A percentile compares a stretch with the other conserved stretches of the same genome.
phyloP scores from a whole-genome alignment of 805 yeast genomes.

The Metschnikowia cubensis region DNA sequence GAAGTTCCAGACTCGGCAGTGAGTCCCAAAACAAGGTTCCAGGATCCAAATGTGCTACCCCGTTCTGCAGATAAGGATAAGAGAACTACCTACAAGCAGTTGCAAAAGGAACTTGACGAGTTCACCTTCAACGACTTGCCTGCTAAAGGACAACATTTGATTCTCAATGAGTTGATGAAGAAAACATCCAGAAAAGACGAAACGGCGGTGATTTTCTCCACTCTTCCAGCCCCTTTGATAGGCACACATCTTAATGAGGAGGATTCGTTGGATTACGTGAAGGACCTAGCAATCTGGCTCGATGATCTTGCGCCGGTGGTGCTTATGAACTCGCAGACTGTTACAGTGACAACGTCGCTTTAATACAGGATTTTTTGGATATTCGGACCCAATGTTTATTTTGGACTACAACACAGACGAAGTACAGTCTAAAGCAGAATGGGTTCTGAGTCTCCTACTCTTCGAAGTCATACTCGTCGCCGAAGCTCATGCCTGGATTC shows the following conservation, averaged over 20 bases:
- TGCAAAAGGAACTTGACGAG: slow-evolving; percentile 34
- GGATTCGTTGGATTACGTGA: slow-evolving; percentile 71
- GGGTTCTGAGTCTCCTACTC: neutral
- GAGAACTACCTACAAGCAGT: slow-evolving; percentile 27
- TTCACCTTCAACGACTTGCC: slow-evolving; percentile 81
- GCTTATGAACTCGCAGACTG: slow-evolving; percentile 84
- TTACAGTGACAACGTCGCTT: slow-evolving; percentile 93
- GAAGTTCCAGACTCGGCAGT: neutral
- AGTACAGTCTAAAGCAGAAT: too few species aligned
- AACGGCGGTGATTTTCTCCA: slow-evolving; percentile 78
- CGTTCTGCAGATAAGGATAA: slow-evolving; percentile 9
- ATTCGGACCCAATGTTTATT: too few species aligned
- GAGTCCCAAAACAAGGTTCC: neutral
- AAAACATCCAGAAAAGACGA: slow-evolving; percentile 46
- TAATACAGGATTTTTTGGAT: slow-evolving; percentile 24
- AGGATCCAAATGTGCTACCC: neutral
- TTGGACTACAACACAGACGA: too few species aligned
- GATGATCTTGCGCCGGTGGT: slow-evolving; percentile 78
- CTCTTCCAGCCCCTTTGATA: slow-evolving; percentile 81
- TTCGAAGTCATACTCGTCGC: slow-evolving; percentile 4
- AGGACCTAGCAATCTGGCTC: slow-evolving; percentile 76
- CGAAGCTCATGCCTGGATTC: slow-evolving; percentile 8
- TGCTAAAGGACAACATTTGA: slow-evolving; percentile 84
- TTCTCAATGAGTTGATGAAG: slow-evolving; percentile 81
- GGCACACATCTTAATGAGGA: slow-evolving; percentile 73